phyloP scores from a whole-genome alignment of 805 yeast genomes.

The Saccharomycopsis fodiens region DNA sequence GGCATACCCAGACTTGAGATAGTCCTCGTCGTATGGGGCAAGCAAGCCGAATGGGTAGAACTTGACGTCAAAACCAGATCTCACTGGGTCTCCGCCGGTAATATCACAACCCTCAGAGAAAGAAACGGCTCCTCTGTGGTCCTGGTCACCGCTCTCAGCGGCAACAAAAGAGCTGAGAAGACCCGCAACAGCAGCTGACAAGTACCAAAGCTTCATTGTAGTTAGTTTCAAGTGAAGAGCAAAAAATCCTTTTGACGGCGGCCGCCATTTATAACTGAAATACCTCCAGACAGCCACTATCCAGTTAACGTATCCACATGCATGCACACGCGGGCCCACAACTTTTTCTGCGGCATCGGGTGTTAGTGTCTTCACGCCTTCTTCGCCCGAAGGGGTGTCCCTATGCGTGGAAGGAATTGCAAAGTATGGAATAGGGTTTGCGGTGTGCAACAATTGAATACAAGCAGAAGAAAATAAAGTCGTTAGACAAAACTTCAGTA shows the following conservation, averaged over 20 bases:
- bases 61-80: constrained; percentile 5
- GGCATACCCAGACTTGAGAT: neutral
- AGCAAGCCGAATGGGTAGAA: constrained; percentile 2
- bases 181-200: neutral
- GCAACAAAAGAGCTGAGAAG: neutral
- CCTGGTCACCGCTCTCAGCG: constrained; percentile 6
- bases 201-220: constrained; percentile 5
- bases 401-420: too few relatives aligned
- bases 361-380: too few relatives aligned
- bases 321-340: too few relatives aligned
- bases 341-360: too few relatives aligned
- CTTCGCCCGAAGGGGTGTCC: too few relatives aligned
- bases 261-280: neutral
- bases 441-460: too few relatives aligned
- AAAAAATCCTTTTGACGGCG: neutral
- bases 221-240: neutral
- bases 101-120: constrained; percentile 1
- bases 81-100: neutral
- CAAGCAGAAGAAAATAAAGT: too few relatives aligned
- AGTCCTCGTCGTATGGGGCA: constrained; percentile 1
- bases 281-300: neutral
- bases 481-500: too few relatives aligned
- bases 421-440: too few relatives aligned
- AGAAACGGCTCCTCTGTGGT: constrained; percentile 7
- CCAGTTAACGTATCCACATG: neutral